Evolutionary conservation across 148 eudicot genomes (phyloP).

Genomic region (Camellia granthamiana): DNA sequence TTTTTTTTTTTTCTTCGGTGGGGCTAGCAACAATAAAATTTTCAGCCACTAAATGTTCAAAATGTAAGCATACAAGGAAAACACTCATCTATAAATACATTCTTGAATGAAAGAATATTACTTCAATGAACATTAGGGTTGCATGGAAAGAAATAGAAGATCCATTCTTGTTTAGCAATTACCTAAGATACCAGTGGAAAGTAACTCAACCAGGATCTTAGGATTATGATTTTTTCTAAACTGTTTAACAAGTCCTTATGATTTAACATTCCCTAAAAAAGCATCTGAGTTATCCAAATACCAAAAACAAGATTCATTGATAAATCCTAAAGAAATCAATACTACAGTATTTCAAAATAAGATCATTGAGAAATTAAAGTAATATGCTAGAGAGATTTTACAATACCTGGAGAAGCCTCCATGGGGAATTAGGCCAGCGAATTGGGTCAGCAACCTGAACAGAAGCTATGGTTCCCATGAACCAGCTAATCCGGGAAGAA

Average conservation of each 20-base stretch:
- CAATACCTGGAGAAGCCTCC: slow-evolving; percentile 58
- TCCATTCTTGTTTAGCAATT: neutral
- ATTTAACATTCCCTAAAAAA: neutral
- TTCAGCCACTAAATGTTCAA: neutral
- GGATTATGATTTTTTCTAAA: neutral
- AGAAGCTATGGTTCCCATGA: slow-evolving; percentile 50
- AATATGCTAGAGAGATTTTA: neutral
- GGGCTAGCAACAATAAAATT: too few relatives aligned
- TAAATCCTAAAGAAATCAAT: too few relatives aligned
- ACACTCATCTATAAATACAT: neutral
- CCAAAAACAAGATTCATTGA: neutral
- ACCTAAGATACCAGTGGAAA: too few relatives aligned
- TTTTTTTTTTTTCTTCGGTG: too few relatives aligned
- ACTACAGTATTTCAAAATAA: neutral
- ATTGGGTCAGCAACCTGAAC: slow-evolving; percentile 48
- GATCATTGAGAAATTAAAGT: neutral
- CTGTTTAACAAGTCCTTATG: neutral
- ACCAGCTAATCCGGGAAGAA: slow-evolving; percentile 57
- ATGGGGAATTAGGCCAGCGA: slow-evolving; percentile 64
- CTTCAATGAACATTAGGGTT: neutral
- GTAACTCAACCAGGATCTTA: too few relatives aligned
- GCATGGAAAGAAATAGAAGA: neutral
- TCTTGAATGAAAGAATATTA: neutral
- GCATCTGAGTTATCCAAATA: neutral
- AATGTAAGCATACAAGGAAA: neutral